Conservation (phyloP, 2,329 filamentous ascomycete species). For the Myriosclerotinia curreyana region DNA sequence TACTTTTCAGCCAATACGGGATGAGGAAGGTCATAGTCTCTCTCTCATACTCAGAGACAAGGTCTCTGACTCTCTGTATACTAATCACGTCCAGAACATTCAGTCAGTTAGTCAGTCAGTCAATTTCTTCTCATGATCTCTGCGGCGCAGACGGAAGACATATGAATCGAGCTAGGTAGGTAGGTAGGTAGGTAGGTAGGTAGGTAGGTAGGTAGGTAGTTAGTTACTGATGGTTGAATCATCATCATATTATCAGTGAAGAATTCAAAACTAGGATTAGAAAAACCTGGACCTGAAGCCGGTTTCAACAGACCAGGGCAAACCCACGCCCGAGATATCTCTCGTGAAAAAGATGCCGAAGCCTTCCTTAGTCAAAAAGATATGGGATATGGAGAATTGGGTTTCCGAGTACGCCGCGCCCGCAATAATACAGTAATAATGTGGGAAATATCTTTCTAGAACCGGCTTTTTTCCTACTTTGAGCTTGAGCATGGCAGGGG, state of each 20-base stretch:
- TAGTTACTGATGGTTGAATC: too few species aligned
- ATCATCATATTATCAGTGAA: too few species aligned
- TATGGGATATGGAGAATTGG: background rate
- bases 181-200: too few species aligned
- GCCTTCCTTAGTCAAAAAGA: background rate
- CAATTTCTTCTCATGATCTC: slow-evolving; percentile 7
- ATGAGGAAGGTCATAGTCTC: slow-evolving; percentile 2
- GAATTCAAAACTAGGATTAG: background rate
- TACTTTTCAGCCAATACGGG: background rate
- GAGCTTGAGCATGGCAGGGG: slow-evolving; percentile 12
- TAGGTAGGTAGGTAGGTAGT: too few species aligned
- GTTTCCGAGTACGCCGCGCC: slow-evolving; percentile 15
- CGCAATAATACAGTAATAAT: too few species aligned
- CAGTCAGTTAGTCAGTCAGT: slow-evolving; percentile 4
- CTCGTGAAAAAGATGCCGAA: slow-evolving; percentile 21
- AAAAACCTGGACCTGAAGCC: slow-evolving; percentile 2
- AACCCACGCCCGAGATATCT: slow-evolving; percentile 6
- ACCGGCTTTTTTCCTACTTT: background rate
- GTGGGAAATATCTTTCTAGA: background rate
- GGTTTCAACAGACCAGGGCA: slow-evolving; percentile 17
- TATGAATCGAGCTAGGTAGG: background rate
- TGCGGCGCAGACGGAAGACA: slow-evolving; percentile 4
- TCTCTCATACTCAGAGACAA: too few species aligned
- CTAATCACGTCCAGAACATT: slow-evolving; percentile 1
- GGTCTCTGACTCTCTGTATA: too few species aligned